These are phyloP conservation scores for Mucuna pruriens DNA, from an alignment of 306 rosid genomes.

Conservation along the genomic window DNA sequence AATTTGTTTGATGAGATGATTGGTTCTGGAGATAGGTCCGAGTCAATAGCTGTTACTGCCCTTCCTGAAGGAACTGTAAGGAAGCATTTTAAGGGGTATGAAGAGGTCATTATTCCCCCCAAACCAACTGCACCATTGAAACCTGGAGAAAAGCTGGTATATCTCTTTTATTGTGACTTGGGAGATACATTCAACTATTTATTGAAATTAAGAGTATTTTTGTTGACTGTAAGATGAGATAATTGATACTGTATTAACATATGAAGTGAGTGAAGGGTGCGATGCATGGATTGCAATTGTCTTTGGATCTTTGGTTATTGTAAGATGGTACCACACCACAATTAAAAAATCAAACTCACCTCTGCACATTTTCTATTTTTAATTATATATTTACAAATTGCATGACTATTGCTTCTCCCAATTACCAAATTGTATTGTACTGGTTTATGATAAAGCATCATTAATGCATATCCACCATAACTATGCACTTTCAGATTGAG, in stretches of 20 bases:
- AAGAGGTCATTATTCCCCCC: conserved; percentile 90
- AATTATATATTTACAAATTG: conserved; percentile 4
- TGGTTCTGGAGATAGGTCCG: conserved; percentile 69
- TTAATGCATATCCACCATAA: conserved; percentile 35
- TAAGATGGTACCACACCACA: conserved; percentile 15
- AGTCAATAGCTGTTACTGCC: conserved; percentile 69
- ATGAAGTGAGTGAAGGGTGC: conserved; percentile 27
- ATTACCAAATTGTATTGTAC: conserved; percentile 24
- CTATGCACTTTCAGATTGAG: conserved; percentile 71
- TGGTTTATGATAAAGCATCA: conserved; percentile 29
- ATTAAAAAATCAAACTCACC: not conserved
- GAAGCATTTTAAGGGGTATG: conserved; percentile 82
- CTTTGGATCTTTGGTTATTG: conserved; percentile 23
- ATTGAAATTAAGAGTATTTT: conserved; percentile 7
- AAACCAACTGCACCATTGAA: conserved; percentile 87
- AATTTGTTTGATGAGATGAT: conserved; percentile 69
- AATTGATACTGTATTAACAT: conserved; percentile 14
- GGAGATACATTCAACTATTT: conserved; percentile 38
- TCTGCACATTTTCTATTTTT: conserved; percentile 15
- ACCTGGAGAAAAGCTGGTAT: conserved; percentile 97
- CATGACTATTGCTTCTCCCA: conserved; percentile 22
- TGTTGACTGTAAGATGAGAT: conserved; percentile 21
- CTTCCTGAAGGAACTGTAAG: conserved; percentile 97
- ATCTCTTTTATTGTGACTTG: conserved; percentile 36
- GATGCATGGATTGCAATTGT: conserved; percentile 30